Conservation (phyloP, 192 early-diverging fungal genomes). For the Phlyctochytrium arcticum region DNA sequence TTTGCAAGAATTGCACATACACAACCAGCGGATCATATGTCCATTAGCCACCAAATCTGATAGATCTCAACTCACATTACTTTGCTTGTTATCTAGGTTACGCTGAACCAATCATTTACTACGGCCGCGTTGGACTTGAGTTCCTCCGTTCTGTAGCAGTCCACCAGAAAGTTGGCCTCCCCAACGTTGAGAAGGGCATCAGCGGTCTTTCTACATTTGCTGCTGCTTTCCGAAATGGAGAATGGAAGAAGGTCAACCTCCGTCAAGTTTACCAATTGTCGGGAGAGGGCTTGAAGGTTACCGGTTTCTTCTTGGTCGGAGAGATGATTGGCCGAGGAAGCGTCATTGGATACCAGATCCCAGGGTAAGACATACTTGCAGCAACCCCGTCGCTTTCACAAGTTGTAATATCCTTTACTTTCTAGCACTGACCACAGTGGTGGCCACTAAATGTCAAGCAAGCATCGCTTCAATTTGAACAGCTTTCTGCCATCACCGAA, state of each 20-base stretch:
- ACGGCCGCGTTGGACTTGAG: conserved; percentile 38
- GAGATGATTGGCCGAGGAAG: conserved; percentile 53
- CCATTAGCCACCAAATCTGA: too few species aligned
- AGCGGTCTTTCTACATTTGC: conserved; percentile 40
- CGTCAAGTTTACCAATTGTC: conserved; percentile 34
- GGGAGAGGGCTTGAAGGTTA: conserved; percentile 41
- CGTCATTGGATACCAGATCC: conserved; percentile 52
- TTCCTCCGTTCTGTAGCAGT: conserved; percentile 38
- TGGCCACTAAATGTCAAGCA: too few species aligned
- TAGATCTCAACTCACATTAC: too few species aligned
- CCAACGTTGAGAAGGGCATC: conserved; percentile 27
- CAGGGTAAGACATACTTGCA: conserved; percentile 29
- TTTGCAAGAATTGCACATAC: too few species aligned
- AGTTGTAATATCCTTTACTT: not conserved
- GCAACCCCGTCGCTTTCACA: not conserved
- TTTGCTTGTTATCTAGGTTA: conserved; percentile 17
- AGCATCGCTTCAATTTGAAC: too few species aligned
- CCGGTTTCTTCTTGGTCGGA: conserved; percentile 54
- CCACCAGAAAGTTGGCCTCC: conserved; percentile 37
- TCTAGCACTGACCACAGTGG: not conserved
- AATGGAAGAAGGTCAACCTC: conserved; percentile 55
- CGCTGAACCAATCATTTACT: conserved; percentile 41
- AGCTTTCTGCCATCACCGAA: too few species aligned
- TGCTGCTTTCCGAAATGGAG: conserved; percentile 37
- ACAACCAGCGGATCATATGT: too few species aligned